These are phyloP conservation scores for Kwoniella shandongensis DNA, from an alignment of 768 basidiomycete genomes.

Conservation along the genomic window DNA sequence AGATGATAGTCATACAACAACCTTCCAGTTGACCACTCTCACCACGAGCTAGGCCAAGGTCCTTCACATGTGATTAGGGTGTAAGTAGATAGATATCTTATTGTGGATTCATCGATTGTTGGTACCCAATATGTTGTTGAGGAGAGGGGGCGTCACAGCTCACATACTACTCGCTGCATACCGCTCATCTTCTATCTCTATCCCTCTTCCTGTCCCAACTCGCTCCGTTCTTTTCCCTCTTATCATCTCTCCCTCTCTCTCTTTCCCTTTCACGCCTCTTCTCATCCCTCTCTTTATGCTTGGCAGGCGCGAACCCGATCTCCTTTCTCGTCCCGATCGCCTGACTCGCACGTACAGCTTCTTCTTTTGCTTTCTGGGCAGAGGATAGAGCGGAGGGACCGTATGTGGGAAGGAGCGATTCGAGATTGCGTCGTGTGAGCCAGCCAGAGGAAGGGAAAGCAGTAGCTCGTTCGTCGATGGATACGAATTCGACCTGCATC, in stretches of 20 bases:
- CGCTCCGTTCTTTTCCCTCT: conserved; percentile 6
- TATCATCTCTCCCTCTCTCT: conserved; percentile 2
- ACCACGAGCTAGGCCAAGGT: too few relatives aligned
- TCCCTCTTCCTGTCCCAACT: conserved; percentile 17
- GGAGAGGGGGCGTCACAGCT: too few relatives aligned
- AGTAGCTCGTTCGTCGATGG: conserved; percentile 81
- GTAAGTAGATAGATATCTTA: too few relatives aligned
- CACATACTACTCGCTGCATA: too few relatives aligned
- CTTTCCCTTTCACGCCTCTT: conserved; percentile 7
- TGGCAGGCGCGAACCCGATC: conserved; percentile 62
- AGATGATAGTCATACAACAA: too few relatives aligned
- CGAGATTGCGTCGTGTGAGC: conserved; percentile 60
- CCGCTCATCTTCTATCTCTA: conserved; percentile 10
- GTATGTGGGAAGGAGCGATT: conserved; percentile 66
- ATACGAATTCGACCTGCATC: conserved; percentile 72
- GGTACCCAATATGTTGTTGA: too few relatives aligned
- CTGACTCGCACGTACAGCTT: conserved; percentile 62
- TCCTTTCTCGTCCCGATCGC: conserved; percentile 62
- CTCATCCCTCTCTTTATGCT: conserved; percentile 11
- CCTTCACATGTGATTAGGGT: too few relatives aligned
- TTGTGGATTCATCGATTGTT: too few relatives aligned
- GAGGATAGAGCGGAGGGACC: conserved; percentile 65
- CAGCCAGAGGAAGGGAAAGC: conserved; percentile 76
- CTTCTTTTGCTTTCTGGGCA: conserved; percentile 67
- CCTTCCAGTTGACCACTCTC: too few relatives aligned